These are phyloP conservation scores for Entomortierella parvispora DNA, from an alignment of 192 early-diverging fungal genomes.

Conservation along the genomic window DNA sequence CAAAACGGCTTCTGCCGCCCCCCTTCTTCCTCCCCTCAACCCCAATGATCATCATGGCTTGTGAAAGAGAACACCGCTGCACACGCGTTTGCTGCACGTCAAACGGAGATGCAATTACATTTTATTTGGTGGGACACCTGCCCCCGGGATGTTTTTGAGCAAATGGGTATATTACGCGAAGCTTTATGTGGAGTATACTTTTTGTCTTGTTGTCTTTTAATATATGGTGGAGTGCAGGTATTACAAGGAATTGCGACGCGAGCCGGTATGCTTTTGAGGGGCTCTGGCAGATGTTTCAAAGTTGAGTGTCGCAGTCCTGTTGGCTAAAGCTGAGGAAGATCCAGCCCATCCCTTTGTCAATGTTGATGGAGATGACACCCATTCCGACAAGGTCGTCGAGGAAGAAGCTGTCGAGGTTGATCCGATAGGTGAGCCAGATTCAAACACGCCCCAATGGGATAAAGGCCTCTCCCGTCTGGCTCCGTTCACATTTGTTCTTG, in stretches of 20 bases:
- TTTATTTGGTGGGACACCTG: no score
- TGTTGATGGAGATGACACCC: not conserved
- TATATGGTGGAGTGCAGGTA: no score
- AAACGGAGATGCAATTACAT: no score
- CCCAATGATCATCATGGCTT: no score
- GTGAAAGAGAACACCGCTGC: no score
- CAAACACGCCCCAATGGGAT: constrained; percentile 19
- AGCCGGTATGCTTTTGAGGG: not conserved
- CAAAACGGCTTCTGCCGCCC: no score
- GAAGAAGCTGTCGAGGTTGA: constrained; percentile 10
- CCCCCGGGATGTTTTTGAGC: no score
- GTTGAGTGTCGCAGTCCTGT: not conserved
- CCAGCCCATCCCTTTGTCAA: not conserved
- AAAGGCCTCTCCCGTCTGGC: constrained; percentile 7
- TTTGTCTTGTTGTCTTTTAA: no score
- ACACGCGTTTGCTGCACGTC: no score
- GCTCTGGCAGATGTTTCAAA: not conserved
- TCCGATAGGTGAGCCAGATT: not conserved
- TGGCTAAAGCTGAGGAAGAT: not conserved
- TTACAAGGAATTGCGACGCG: constrained; percentile 6
- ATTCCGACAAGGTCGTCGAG: constrained; percentile 6
- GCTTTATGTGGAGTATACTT: no score
- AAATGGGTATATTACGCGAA: no score
- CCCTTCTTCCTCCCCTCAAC: no score
- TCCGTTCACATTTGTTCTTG: not conserved